Percentiles rank a stretch among this genome's conserved stretches.
phyloP scores from a whole-genome alignment of 2,329 filamentous ascomycete genomes.

The Fusarium musae region DNA sequence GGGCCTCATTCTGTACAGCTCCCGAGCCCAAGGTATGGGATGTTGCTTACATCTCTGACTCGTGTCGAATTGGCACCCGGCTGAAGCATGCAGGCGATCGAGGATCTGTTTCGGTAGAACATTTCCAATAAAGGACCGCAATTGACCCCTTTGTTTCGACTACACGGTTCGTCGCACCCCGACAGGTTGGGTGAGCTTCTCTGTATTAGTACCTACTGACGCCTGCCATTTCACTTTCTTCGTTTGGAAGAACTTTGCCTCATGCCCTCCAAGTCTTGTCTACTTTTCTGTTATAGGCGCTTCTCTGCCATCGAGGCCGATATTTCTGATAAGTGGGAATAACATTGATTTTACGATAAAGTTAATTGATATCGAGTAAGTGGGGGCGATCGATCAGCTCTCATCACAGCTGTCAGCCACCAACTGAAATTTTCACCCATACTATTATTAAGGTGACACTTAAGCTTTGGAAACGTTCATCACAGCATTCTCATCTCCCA shows the following conservation, averaged over 20 bases:
- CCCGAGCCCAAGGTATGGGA: not conserved
- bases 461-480: not conserved
- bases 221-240: not conserved
- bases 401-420: not conserved
- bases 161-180: not conserved
- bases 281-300: not conserved
- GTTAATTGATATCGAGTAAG: too few species aligned
- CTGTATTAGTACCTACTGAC: not conserved
- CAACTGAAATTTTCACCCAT: not conserved
- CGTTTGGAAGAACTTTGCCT: not conserved
- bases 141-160: not conserved
- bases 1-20: slow-evolving; percentile 1
- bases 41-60: not conserved
- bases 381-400: not conserved
- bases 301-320: not conserved
- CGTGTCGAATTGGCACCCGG: not conserved
- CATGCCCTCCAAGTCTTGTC: not conserved
- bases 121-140: not conserved
- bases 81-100: not conserved
- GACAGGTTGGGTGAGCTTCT: not conserved
- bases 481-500: too few species aligned
- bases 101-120: not conserved
- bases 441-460: too few species aligned
- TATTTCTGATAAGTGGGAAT: not conserved
- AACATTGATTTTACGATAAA: not conserved